A percentile compares a stretch with the other conserved stretches of the same genome.
Conservation (phyloP, 2,329 filamentous ascomycete genomes). For the Colletotrichum australisinense region DNA sequence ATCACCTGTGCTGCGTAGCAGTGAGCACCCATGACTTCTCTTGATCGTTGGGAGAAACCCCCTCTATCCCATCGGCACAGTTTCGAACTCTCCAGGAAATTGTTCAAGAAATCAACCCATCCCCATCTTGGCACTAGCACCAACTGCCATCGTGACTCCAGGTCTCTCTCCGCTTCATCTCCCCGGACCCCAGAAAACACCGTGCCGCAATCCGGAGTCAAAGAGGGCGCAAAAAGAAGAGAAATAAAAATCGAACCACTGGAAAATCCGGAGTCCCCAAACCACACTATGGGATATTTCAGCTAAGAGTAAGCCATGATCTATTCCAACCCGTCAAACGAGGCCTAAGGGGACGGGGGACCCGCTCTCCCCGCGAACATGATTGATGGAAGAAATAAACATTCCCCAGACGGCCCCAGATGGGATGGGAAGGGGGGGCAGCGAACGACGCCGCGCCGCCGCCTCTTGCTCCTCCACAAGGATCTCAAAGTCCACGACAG, state of each 20-base stretch:
- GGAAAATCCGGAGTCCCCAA: constrained; percentile 11
- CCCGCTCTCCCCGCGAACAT: not conserved
- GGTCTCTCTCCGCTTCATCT: constrained; percentile 3
- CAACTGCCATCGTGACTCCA: constrained; percentile 11
- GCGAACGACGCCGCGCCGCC: not conserved
- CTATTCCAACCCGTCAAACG: not conserved
- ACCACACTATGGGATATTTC: not conserved
- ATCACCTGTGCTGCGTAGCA: not conserved
- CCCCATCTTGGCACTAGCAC: not conserved
- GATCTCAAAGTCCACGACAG: not conserved
- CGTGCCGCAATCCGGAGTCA: not conserved
- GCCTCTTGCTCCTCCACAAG: not conserved
- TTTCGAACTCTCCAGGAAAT: not conserved
- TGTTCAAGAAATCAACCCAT: not conserved
- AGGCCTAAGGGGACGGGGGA: not conserved
- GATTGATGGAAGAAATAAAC: constrained; percentile 32
- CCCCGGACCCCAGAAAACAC: constrained; percentile 17
- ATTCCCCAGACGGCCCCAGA: constrained; percentile 4
- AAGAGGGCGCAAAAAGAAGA: not conserved
- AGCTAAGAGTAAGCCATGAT: too few species aligned
- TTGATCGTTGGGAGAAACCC: too few species aligned
- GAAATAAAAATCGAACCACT: constrained; percentile 1
- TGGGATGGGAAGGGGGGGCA: not conserved
- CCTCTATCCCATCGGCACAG: not conserved
- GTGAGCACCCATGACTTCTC: too few species aligned